These are phyloP conservation scores for Penicillium paradoxum DNA, from an alignment of 495 filamentous ascomycete genomes.

Conservation along the genomic window DNA sequence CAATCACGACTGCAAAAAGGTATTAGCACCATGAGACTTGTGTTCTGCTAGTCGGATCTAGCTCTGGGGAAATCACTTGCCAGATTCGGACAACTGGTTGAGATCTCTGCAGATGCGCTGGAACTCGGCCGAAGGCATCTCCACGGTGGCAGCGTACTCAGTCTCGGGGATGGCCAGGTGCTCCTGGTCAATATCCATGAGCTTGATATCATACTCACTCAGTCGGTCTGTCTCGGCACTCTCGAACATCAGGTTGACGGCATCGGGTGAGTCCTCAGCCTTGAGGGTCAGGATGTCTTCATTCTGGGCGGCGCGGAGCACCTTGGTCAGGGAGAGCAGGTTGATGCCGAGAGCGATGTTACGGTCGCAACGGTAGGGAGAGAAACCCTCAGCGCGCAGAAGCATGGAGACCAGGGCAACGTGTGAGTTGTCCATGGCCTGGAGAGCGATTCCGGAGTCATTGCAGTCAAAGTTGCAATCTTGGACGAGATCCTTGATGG, in stretches of 20 bases:
- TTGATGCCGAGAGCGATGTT: constrained; percentile 99
- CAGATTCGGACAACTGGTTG: constrained; percentile 87
- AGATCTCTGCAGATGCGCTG: constrained; percentile 91
- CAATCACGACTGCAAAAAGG: constrained; percentile 71
- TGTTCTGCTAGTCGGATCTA: background rate
- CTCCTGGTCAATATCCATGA: constrained; percentile 99
- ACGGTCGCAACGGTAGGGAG: constrained; percentile 96
- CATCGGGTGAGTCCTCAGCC: constrained; percentile 94
- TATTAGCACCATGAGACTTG: background rate
- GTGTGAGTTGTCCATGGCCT: constrained; percentile 99
- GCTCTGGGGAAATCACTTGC: constrained; percentile 42
- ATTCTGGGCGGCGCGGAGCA: constrained; percentile 88
- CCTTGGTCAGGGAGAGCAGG: constrained; percentile 92
- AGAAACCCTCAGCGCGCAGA: constrained; percentile 92
- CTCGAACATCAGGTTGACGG: constrained; percentile 94
- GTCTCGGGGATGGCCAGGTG: constrained; percentile 98
- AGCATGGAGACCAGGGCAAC: constrained; percentile 98
- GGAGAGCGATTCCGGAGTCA: constrained; percentile 95
- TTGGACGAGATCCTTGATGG: constrained; percentile 98
- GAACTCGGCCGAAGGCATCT: constrained; percentile 87
- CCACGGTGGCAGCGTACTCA: constrained; percentile 88
- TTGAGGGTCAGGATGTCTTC: constrained; percentile 95
- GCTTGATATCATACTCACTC: constrained; percentile 98
- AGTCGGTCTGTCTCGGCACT: constrained; percentile 81
- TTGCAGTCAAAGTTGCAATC: constrained; percentile 99